phyloP scores from a whole-genome alignment of 129 eudicot species.

The Saposhnikovia divaricata region DNA sequence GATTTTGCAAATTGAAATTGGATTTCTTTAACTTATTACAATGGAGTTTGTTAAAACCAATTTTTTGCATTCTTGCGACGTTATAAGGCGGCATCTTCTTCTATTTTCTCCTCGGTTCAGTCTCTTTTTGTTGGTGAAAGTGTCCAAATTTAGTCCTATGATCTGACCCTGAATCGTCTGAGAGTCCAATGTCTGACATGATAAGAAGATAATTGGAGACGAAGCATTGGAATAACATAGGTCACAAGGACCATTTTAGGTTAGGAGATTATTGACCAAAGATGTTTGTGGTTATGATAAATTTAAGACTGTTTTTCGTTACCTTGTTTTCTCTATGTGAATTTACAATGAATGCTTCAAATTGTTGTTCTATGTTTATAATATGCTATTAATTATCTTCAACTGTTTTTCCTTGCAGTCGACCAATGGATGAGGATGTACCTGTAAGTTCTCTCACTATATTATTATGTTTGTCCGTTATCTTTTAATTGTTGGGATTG shows the following conservation, averaged over 20 bases:
- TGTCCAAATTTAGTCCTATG: neutral
- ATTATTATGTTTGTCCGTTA: neutral
- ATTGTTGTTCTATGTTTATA: neutral
- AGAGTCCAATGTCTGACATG: neutral
- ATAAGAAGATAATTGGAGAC: neutral
- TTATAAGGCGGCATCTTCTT: neutral
- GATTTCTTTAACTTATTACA: no score
- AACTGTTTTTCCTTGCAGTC: slow-evolving; percentile 32
- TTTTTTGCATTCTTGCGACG: no score
- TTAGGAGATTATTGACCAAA: neutral
- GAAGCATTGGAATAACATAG: neutral
- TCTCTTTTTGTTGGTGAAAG: neutral
- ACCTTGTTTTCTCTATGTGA: neutral
- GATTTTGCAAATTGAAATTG: neutral
- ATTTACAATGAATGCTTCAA: neutral
- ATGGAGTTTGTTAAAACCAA: no score
- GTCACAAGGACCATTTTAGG: neutral
- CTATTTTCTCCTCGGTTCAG: neutral
- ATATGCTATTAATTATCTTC: neutral
- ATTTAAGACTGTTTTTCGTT: neutral
- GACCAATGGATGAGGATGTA: slow-evolving; percentile 88
- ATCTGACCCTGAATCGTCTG: neutral
- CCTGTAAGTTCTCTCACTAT: slow-evolving; percentile 45
- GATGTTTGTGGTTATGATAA: neutral
- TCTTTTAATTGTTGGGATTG: neutral